Evolutionary conservation across 2,329 filamentous ascomycete species (phyloP).

Genomic region (Venturia nashicola): DNA sequence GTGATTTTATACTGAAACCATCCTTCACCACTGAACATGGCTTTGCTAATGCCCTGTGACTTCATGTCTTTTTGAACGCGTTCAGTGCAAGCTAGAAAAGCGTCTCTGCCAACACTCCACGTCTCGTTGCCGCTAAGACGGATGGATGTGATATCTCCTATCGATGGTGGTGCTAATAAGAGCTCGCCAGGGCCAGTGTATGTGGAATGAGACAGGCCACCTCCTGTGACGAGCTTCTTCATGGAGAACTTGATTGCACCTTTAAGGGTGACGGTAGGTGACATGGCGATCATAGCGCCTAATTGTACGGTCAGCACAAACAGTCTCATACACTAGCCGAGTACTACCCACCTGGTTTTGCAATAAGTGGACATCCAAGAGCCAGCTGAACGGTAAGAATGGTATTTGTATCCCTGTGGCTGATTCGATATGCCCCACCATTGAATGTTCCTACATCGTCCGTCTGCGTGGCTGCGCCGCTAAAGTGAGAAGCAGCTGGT

Average conservation of each 20-base stretch:
- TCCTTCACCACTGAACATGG: constrained; percentile 88
- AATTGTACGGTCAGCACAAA: constrained; percentile 2
- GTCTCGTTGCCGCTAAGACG: constrained; percentile 57
- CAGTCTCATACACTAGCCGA: neutral
- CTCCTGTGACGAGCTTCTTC: constrained; percentile 80
- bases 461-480: constrained; percentile 47
- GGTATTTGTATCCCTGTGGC: constrained; percentile 82
- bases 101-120: constrained; percentile 80
- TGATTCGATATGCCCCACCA: constrained; percentile 85
- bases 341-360: constrained; percentile 52
- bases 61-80: constrained; percentile 84
- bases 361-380: constrained; percentile 70
- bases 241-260: constrained; percentile 74
- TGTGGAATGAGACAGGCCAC: constrained; percentile 64
- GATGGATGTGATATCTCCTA: constrained; percentile 79
- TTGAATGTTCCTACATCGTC: constrained; percentile 97
- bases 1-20: constrained; percentile 80
- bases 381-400: constrained; percentile 82
- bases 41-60: constrained; percentile 73
- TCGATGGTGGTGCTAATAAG: constrained; percentile 62
- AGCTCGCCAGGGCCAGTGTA: constrained; percentile 88
- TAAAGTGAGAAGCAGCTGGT: constrained; percentile 43
- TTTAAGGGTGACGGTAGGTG: constrained; percentile 70
- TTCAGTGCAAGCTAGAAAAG: constrained; percentile 74
- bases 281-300: constrained; percentile 94